Conservation (phyloP, 805 yeast species). For the Nakazawaea wickerhamii region DNA sequence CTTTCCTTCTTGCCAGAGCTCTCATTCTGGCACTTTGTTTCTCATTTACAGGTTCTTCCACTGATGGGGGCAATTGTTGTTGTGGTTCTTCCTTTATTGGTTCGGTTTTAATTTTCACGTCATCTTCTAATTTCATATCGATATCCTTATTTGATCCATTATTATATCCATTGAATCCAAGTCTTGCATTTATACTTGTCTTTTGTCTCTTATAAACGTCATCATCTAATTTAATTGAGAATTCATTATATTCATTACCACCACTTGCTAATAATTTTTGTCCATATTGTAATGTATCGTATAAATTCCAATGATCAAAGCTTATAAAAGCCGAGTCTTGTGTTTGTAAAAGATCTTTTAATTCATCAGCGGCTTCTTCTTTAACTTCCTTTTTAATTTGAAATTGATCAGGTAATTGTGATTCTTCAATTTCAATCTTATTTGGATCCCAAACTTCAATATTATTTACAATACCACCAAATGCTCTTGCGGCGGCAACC, state of each 20-base stretch:
- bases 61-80: background rate
- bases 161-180: constrained; percentile 23
- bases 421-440: constrained; percentile 19
- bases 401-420: constrained; percentile 15
- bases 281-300: constrained; percentile 44
- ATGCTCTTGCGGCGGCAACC: constrained; percentile 88
- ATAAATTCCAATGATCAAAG: constrained; percentile 46
- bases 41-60: constrained; percentile 7
- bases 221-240: constrained; percentile 13
- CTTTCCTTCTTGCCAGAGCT: constrained; percentile 91
- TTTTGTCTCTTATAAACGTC: constrained; percentile 20
- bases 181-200: constrained; percentile 24
- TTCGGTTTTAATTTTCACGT: constrained; percentile 14
- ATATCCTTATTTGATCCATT: constrained; percentile 2
- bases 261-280: constrained; percentile 60
- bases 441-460: constrained; percentile 85
- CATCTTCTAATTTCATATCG: constrained; percentile 24
- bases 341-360: constrained; percentile 33
- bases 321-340: constrained; percentile 41
- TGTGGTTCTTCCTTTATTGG: constrained; percentile 16
- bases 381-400: constrained; percentile 19
- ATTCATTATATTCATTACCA: constrained; percentile 33
- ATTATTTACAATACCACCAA: constrained; percentile 86
- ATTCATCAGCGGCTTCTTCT: constrained; percentile 22
- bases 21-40: constrained; percentile 69